phyloP scores from a whole-genome alignment of 169 alveolate genomes.

The Plasmodium coatneyi region DNA sequence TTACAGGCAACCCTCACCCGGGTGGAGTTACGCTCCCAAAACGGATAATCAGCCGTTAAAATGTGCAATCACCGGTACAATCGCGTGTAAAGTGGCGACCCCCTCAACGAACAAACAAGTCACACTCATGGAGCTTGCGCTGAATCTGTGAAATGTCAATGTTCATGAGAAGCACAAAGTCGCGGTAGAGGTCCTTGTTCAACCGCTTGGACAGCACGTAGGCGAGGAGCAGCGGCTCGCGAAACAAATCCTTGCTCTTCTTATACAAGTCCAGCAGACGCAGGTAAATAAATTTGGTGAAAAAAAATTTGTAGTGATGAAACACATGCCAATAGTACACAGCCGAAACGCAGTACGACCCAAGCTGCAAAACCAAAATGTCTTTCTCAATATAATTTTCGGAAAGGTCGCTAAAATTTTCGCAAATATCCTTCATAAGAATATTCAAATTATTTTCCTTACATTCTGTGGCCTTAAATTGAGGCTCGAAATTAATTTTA shows the following conservation, averaged over 20 bases:
- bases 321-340: conserved; percentile 75
- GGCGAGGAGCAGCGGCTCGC: conserved; percentile 66
- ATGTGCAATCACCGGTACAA: not conserved
- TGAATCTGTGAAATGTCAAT: conserved; percentile 70
- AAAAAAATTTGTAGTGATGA: conserved; percentile 70
- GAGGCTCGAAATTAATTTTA: not conserved
- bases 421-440: conserved; percentile 43
- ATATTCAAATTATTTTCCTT: conserved; percentile 19
- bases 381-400: conserved; percentile 66
- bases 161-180: conserved; percentile 47
- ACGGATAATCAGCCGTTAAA: not conserved
- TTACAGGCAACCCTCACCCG: not conserved
- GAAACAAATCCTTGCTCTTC: conserved; percentile 44
- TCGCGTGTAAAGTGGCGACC: not conserved
- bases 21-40: not conserved
- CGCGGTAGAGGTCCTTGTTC: conserved; percentile 37
- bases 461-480: not conserved
- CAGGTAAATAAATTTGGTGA: conserved; percentile 62
- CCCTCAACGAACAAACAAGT: conserved; percentile 9
- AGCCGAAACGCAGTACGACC: conserved; percentile 53
- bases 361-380: conserved; percentile 66
- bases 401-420: conserved; percentile 16
- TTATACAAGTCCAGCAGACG: conserved; percentile 18
- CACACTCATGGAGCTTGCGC: conserved; percentile 24
- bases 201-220: conserved; percentile 45